A percentile compares a stretch with the other conserved stretches of the same genome.
These are phyloP conservation scores for Zarea fungicola DNA, from an alignment of 2,329 filamentous ascomycete genomes.

Conservation along the genomic window DNA sequence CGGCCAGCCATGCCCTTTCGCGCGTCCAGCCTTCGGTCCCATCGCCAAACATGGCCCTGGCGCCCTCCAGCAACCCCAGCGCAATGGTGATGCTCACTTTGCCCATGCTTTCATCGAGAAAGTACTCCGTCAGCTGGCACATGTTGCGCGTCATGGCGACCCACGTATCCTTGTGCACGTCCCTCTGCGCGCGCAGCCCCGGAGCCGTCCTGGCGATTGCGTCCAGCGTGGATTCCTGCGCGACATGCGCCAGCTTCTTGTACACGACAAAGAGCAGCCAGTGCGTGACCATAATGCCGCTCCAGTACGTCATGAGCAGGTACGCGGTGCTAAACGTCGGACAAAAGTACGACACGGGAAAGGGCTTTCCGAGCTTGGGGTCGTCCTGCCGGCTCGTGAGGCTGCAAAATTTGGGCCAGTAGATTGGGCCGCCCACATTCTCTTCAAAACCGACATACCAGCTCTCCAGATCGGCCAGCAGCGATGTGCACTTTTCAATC, in stretches of 20 bases:
- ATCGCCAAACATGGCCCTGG: conserved; percentile 4
- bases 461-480: neutral
- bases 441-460: neutral
- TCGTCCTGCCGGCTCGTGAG: conserved; percentile 4
- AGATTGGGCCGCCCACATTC: neutral
- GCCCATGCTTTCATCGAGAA: neutral
- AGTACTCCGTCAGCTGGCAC: conserved; percentile 13
- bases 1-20: conserved; percentile 5
- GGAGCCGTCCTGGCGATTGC: neutral
- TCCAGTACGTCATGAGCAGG: conserved; percentile 14
- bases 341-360: conserved; percentile 10
- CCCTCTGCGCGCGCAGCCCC: neutral
- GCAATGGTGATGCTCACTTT: conserved; percentile 1
- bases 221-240: neutral
- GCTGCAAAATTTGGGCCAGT: conserved; percentile 6
- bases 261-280: conserved; percentile 3
- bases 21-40: neutral
- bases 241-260: conserved; percentile 5
- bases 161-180: conserved; percentile 5
- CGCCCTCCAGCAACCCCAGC: neutral
- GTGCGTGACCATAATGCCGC: conserved; percentile 8
- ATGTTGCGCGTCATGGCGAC: conserved; percentile 10
- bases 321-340: conserved; percentile 7
- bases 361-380: conserved; percentile 8
- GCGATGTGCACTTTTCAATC: neutral